Percentiles rank a stretch among this genome's conserved stretches.
These are phyloP conservation scores for Diversispora eburnea DNA, from an alignment of 192 early-diverging fungal genomes.

Conservation along the genomic window DNA sequence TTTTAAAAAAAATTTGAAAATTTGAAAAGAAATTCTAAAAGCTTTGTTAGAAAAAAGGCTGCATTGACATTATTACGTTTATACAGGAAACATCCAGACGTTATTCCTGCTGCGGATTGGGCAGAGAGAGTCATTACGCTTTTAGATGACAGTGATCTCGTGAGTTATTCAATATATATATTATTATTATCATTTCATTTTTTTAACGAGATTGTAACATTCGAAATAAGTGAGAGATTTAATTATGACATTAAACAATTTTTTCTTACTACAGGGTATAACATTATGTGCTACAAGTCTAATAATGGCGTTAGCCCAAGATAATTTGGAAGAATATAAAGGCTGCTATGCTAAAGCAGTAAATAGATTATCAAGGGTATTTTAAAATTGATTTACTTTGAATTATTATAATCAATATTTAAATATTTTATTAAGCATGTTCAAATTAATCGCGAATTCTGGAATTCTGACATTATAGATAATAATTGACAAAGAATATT, in stretches of 20 bases:
- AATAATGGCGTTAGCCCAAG: conserved; percentile 87
- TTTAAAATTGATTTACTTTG: not conserved
- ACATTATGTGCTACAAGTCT: conserved; percentile 78
- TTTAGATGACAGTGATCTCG: conserved; percentile 87
- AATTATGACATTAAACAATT: not conserved
- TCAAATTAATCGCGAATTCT: conserved; percentile 13
- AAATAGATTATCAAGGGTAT: conserved; percentile 71
- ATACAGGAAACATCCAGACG: conserved; percentile 84
- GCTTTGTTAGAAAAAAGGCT: conserved; percentile 97
- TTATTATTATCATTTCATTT: no score
- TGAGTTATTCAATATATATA: conserved; percentile 24
- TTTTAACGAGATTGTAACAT: no score
- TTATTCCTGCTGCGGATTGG: conserved; percentile 85
- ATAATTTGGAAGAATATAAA: conserved; percentile 76
- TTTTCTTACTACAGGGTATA: conserved; percentile 59
- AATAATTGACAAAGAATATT: conserved; percentile 78
- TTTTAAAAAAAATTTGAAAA: no score
- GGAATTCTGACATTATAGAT: conserved; percentile 49
- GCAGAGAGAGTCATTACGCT: conserved; percentile 73
- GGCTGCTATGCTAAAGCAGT: conserved; percentile 77
- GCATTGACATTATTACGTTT: conserved; percentile 88
- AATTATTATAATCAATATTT: not conserved
- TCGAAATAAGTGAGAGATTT: no score
- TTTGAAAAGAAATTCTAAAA: conserved; percentile 52
- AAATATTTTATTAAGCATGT: not conserved